Evolutionary conservation across 192 early-diverging fungal genomes (phyloP).

Genomic region (Podila epicladia): DNA sequence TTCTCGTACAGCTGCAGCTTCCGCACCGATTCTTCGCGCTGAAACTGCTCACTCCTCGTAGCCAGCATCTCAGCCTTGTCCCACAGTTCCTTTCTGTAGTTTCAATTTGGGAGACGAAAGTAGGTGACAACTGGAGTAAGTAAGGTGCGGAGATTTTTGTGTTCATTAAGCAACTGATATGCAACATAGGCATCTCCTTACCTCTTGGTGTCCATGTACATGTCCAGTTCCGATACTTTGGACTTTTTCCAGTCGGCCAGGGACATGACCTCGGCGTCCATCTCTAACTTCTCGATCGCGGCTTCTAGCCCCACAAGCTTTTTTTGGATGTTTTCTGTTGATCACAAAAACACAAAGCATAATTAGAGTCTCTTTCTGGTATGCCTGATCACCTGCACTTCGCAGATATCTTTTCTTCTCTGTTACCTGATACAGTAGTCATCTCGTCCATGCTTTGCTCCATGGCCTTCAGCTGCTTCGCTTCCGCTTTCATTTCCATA

Average conservation of each 20-base stretch:
- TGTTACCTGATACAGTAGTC: conserved; percentile 22
- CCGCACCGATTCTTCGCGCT: conserved; percentile 36
- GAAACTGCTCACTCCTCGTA: conserved; percentile 30
- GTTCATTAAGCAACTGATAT: neutral
- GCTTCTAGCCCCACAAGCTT: conserved; percentile 30
- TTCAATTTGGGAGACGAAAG: neutral
- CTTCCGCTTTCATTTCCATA: conserved; percentile 11
- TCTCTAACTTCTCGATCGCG: conserved; percentile 31
- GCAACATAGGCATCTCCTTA: neutral
- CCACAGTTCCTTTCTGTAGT: conserved; percentile 31
- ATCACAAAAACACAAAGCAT: neutral
- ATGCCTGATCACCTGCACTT: too few relatives aligned
- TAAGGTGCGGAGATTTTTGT: too few relatives aligned
- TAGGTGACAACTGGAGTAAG: neutral
- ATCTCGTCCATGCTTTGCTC: conserved; percentile 30
- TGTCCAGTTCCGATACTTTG: conserved; percentile 27
- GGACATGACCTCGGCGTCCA: conserved; percentile 14
- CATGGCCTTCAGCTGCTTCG: conserved; percentile 21
- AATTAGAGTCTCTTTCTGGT: neutral
- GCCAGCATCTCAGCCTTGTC: conserved; percentile 43
- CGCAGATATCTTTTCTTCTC: too few relatives aligned
- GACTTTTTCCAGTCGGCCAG: conserved; percentile 41
- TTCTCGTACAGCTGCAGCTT: conserved; percentile 33
- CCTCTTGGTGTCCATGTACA: conserved; percentile 45
- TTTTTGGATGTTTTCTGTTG: conserved; percentile 35